Base-by-base conservation (phyloP, 306 rosid genomes). In the Begonia loranthoides region DNA sequence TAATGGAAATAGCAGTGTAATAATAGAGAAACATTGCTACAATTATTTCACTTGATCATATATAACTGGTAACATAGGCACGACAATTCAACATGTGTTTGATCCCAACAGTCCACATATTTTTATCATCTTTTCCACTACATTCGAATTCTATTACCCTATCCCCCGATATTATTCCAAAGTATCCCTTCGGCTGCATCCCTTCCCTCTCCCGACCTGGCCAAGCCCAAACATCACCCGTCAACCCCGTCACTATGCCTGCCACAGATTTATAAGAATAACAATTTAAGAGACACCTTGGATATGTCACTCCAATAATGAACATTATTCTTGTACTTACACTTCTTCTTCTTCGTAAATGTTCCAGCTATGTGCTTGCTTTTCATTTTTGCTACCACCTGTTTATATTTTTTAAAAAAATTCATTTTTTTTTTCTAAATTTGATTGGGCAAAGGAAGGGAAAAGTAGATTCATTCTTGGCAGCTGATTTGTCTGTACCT, bases 331-430 rank as follows among this genome's bases (percentile, higher is more conserved):
- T 28, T 3, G 36, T 64, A 57, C 89, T 89, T 89, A 89, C 97
- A 84, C 68, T 77, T 89, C 74, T 82, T 84, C 76, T 75, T 84
- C 68, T 84, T 89, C 0, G 86, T 84, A 78, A 84, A 82, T 66
- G 90, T 79, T 65, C 95, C 93, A 11, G 64, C 97, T 69, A 89
- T 89, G 53, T 77, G 76, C 83, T 74, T 84, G 93, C 97, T 84
- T 76, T 89, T 89, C 89, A 84, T 63, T 72, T 84, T 89, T 38
- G 82, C 90, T 51, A 84, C 79, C 56, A 84, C 95, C 97, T 89
- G 90, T 57, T 61, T 45, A 0, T 63, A 54, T 53, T 57, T 45
- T 54, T 50, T 70, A 33, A 43, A 57, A 19, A 43, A 4, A 45
- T n/a, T 22, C 16, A 17, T 50, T 43, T 15, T 12, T 48, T 48